Evolutionary conservation across 2,329 filamentous ascomycete genomes (phyloP), one percentile per base, ranked within the genome.

Genomic region (Neospermospora avenae): DNA sequence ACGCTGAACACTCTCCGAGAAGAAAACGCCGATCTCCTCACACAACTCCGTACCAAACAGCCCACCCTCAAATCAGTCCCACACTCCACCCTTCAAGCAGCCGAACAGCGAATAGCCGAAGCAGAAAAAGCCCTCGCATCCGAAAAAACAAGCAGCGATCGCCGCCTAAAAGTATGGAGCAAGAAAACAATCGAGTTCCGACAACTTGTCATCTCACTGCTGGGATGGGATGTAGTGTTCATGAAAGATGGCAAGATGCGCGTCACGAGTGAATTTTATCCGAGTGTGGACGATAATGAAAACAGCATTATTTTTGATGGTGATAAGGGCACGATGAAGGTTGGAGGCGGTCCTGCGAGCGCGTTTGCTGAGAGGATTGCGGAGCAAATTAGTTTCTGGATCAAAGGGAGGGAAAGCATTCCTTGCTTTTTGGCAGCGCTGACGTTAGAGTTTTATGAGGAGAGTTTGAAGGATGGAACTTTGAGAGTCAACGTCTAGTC

Each of bases 181-280:
- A 84, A 89, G 67, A 99, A 98, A 74, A 92, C 90, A 1, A 86
- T 89, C 69, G 95, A 99, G 76, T 98, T 99, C 77, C 91, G 96
- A 53, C 92, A 98, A 76, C 91, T 93, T 34, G 93, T 99, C 60
- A 93, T 93, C 64, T 91, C 87, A 20, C 88, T 96, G 0, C 82
- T 99, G 0, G 95, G 95, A 0, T 99, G 93, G 89, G 93, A 93
- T 56, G 85, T 98, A 13, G 92, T 95, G 34, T 98, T 99, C 73
- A 88, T 97, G 73, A 92, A 93, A n/a, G 96, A 96, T 73, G 95
- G 95, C 44, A 93, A 96, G 70, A 96, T 97, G 76, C 88, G 91
- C 34, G 91, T 97, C 22, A 96, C 93, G 57, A 89, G 84, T 61
- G 89, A 93, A 66, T 96, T 93, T 72, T 90, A 89, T 72, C 88